phyloP scores from a whole-genome alignment of 2,329 filamentous ascomycete genomes.

The Cyphellophora europaea region DNA sequence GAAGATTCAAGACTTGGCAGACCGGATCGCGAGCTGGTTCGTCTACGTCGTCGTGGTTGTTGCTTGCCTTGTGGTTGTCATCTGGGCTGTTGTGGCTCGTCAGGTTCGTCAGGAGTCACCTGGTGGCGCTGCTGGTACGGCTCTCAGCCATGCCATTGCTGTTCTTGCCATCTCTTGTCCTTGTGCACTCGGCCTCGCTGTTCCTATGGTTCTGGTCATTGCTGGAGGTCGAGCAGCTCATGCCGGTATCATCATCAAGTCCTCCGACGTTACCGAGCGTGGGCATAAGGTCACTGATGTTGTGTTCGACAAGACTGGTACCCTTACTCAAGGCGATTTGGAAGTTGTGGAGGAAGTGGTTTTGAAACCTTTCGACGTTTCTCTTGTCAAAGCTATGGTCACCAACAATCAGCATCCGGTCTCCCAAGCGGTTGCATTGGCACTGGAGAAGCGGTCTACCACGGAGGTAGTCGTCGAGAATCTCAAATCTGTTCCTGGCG shows the following conservation, averaged over 20 bases:
- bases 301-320: constrained; percentile 75
- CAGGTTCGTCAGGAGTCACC: constrained; percentile 24
- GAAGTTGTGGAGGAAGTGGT: constrained; percentile 23
- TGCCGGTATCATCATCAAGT: constrained; percentile 60
- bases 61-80: constrained; percentile 50
- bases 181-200: constrained; percentile 65
- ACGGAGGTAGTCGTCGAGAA: constrained; percentile 14
- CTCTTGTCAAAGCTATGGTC: constrained; percentile 21
- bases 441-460: constrained; percentile 26
- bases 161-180: constrained; percentile 69
- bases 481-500: constrained; percentile 20
- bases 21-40: constrained; percentile 58
- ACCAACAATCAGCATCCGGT: constrained; percentile 44
- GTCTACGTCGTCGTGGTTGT: constrained; percentile 55
- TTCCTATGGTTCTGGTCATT: constrained; percentile 71
- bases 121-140: constrained; percentile 44
- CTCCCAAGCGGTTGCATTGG: constrained; percentile 37
- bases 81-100: constrained; percentile 56
- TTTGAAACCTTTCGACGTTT: constrained; percentile 2
- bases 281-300: constrained; percentile 55
- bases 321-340: constrained; percentile 53
- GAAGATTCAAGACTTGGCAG: constrained; percentile 58
- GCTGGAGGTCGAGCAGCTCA: constrained; percentile 57
- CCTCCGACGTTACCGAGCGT: constrained; percentile 53
- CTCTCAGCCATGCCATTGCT: constrained; percentile 63